These are phyloP conservation scores for Sclerotinia trifoliorum DNA, from an alignment of 2,329 filamentous ascomycete genomes.

Conservation along the genomic window DNA sequence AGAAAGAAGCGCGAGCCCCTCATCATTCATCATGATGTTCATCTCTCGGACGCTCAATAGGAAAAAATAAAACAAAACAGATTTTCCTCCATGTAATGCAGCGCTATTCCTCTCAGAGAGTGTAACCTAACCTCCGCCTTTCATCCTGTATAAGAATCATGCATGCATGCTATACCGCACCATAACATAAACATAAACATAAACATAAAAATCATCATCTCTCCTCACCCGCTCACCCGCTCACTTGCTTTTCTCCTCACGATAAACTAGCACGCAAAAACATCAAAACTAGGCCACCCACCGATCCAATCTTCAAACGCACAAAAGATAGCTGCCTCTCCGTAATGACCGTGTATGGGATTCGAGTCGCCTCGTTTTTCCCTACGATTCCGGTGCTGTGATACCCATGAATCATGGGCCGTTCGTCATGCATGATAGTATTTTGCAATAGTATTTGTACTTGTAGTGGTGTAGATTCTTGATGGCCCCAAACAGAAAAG, in stretches of 20 bases:
- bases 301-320: not conserved
- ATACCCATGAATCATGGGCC: constrained; percentile 32
- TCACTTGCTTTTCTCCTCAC: constrained; percentile 33
- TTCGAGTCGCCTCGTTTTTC: constrained; percentile 39
- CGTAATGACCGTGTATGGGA: constrained; percentile 35
- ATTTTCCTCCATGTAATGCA: constrained; percentile 11
- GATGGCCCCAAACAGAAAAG: not conserved
- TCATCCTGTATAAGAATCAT: not conserved
- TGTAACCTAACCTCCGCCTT: constrained; percentile 6
- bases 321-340: constrained; percentile 27
- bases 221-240: constrained; percentile 19
- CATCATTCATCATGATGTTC: not conserved
- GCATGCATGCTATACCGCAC: not conserved
- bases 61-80: not conserved
- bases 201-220: not conserved
- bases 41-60: not conserved
- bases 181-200: not conserved
- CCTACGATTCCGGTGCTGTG: constrained; percentile 38
- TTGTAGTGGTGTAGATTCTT: constrained; percentile 3
- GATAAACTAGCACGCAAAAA: not conserved
- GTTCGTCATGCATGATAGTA: constrained; percentile 30
- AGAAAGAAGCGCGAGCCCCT: not conserved
- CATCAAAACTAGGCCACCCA: not conserved
- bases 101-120: not conserved
- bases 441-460: constrained; percentile 22